Base-by-base conservation (phyloP, 148 eudicot genomes). In the Suaeda aralocaspica region DNA sequence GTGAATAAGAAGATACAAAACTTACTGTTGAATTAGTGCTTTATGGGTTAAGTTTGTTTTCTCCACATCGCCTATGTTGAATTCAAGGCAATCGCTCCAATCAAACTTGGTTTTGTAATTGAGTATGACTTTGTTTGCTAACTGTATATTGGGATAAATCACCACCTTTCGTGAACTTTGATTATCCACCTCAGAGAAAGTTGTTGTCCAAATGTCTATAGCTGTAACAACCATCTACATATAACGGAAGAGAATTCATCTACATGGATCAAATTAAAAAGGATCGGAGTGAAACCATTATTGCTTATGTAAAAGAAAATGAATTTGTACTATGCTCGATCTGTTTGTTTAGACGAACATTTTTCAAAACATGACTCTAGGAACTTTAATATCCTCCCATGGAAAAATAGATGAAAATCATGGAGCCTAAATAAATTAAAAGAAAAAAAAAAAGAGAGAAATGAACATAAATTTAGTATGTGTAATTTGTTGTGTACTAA, bases 141-240 rank as follows among this genome's bases (percentile, higher is more conserved):
- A 14, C 42, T 41, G 31, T 34, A 51, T 29, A 33, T 56, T 73
- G 11, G 76, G 69, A 21, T 73, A 39, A n/a, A 56, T 73, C 8
- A 53, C 69, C n/a, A 49, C 45, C 15, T 55, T 45, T 11, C 57
- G 41, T 9, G 2, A 26, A 41, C 52, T 53, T 3, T 36, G 7
- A 4, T 53, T 50, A 4, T 55, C 66, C 41, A 71, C 68, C 18
- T 50, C 49, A 24, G 64, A 18, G 21, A 73, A 73, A 28, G 45
- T 55, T 7, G 69, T 72, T 10, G 21, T 39, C 76, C 69, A 72
- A n/a, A 64, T 31, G 15, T 61, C 63, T 1, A 72, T 64, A 34
- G 28, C 15, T 36, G 22, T 36, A 1, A 72, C 75, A 26, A 62
- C 69, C 50, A 72, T n/a, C 69, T 64, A 26, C 4, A 41, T 34